A percentile compares a stretch with the other conserved stretches of the same genome.
Evolutionary conservation across 2,329 filamentous ascomycete species (phyloP).

Genomic region (Pseudogymnoascus sp.): DNA sequence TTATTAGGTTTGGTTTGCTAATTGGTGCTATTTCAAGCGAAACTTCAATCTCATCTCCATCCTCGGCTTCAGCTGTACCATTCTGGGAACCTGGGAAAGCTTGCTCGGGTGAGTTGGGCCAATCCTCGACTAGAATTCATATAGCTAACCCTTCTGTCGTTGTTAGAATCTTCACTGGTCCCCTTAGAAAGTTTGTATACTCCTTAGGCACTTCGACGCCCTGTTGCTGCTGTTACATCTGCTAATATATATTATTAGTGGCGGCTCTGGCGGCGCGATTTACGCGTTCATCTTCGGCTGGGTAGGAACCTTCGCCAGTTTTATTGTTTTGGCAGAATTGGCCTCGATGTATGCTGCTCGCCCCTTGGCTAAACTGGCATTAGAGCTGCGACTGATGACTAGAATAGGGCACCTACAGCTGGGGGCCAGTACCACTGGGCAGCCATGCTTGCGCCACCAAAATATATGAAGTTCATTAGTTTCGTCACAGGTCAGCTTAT

Average conservation of each 20-base stretch:
- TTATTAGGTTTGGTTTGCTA: not conserved
- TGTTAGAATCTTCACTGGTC: not conserved
- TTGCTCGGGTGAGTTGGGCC: conserved; percentile 31
- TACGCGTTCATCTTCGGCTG: not conserved
- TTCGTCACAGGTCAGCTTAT: not conserved
- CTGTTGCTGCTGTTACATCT: not conserved
- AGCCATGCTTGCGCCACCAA: conserved; percentile 41
- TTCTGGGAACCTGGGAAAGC: conserved; percentile 37
- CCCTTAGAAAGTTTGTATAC: not conserved
- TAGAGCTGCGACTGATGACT: not conserved
- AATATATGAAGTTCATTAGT: conserved; percentile 43
- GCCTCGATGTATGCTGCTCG: conserved; percentile 14
- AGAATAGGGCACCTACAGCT: conserved; percentile 13
- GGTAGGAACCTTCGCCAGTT: not conserved
- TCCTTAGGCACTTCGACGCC: not conserved
- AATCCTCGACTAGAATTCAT: not conserved
- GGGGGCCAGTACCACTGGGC: conserved; percentile 52
- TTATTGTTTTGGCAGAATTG: not conserved
- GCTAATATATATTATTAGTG: not conserved
- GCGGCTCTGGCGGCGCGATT: not conserved
- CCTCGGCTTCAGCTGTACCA: conserved; percentile 36
- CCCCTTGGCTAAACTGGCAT: not conserved
- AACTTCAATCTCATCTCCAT: conserved; percentile 39
- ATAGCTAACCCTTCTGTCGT: not conserved
- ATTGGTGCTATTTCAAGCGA: conserved; percentile 26